These are phyloP conservation scores for Ceriops decandra DNA, from an alignment of 345 rosid species.

Conservation along the genomic window DNA sequence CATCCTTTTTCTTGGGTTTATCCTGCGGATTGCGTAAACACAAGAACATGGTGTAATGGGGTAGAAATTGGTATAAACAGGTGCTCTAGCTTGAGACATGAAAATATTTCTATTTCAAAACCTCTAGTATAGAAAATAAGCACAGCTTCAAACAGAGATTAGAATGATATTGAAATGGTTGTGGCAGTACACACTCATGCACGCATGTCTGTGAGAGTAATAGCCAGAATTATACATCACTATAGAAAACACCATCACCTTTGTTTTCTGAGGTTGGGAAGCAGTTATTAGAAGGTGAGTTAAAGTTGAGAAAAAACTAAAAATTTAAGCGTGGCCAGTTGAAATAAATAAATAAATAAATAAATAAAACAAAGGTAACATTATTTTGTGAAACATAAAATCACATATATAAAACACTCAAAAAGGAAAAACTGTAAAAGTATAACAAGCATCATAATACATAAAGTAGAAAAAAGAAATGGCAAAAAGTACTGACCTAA, in stretches of 20 bases:
- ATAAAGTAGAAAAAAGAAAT: too few species aligned
- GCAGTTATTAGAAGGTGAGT: conserved; percentile 44
- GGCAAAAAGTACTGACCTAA: too few species aligned
- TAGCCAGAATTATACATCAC: not conserved
- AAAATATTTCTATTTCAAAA: not conserved
- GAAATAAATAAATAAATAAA: too few species aligned
- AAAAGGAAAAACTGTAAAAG: too few species aligned
- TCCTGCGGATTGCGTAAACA: conserved; percentile 38
- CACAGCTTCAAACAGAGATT: conserved; percentile 1
- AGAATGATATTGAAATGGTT: not conserved
- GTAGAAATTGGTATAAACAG: conserved; percentile 2
- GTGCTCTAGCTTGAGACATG: not conserved
- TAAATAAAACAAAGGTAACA: too few species aligned
- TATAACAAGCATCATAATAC: too few species aligned
- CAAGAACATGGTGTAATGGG: not conserved
- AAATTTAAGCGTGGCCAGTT: too few species aligned
- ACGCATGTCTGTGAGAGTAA: not conserved
- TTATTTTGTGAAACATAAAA: too few species aligned
- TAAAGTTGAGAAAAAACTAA: too few species aligned
- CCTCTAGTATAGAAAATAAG: not conserved
- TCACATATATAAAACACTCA: too few species aligned
- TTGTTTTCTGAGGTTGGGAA: conserved; percentile 60
- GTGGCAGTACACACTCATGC: too few species aligned
- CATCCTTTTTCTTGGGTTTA: conserved; percentile 54
- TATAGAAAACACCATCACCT: conserved; percentile 36